These are phyloP conservation scores for Cercospora sp. DNA, from an alignment of 2,329 filamentous ascomycete species.

Conservation along the genomic window DNA sequence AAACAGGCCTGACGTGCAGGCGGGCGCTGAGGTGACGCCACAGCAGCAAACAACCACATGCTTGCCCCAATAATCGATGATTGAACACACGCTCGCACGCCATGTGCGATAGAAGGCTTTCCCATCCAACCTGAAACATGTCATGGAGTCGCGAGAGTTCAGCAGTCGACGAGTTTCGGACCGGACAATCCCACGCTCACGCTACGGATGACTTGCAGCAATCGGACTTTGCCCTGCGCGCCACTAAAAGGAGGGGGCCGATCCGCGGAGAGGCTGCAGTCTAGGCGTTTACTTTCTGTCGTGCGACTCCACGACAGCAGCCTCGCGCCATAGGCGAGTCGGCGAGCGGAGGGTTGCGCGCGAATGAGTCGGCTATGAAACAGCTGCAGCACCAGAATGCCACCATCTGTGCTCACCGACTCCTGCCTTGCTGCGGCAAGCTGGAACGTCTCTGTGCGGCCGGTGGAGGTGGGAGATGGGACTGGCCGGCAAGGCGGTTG, in stretches of 20 bases:
- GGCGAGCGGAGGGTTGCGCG: constrained; percentile 14
- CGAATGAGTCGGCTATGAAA: constrained; percentile 24
- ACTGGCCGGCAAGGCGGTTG: background rate
- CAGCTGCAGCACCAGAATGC: constrained; percentile 12
- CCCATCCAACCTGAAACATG: constrained; percentile 7
- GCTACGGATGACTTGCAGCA: constrained; percentile 22
- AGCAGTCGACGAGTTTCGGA: background rate
- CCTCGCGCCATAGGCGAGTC: constrained; percentile 3
- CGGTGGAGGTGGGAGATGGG: background rate
- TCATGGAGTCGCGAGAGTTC: constrained; percentile 11
- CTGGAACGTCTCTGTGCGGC: background rate
- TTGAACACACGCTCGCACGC: background rate
- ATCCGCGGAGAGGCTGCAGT: constrained; percentile 4
- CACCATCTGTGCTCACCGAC: constrained; percentile 8
- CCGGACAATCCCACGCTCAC: constrained; percentile 10
- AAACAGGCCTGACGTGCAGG: constrained; percentile 23
- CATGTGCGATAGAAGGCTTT: constrained; percentile 9
- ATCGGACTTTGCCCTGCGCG: constrained; percentile 15
- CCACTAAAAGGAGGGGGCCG: constrained; percentile 8
- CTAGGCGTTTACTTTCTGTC: constrained; percentile 11
- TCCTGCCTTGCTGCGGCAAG: constrained; percentile 6
- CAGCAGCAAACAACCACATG: constrained; percentile 25
- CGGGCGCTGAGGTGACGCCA: constrained; percentile 7
- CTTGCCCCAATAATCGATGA: background rate
- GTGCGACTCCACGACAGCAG: constrained; percentile 4